Evolutionary conservation across 768 basidiomycete genomes (phyloP).

Genomic region (Termitomyces sp.): DNA sequence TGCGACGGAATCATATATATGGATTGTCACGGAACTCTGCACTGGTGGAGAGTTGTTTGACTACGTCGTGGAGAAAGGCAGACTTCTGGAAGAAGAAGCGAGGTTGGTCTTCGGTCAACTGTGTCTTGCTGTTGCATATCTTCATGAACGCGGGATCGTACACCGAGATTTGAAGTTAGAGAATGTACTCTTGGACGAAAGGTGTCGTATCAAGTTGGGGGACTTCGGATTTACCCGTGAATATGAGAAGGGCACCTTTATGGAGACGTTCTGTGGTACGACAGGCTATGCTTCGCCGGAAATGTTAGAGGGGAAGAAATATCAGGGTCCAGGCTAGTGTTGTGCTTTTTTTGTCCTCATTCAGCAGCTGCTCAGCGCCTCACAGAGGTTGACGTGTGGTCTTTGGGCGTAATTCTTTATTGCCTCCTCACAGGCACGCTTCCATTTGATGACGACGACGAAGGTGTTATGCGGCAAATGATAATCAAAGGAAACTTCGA

Average conservation of each 20-base stretch:
- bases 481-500: conserved; percentile 86
- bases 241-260: conserved; percentile 67
- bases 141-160: conserved; percentile 90
- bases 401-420: conserved; percentile 87
- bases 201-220: conserved; percentile 86
- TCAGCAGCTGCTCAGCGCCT: conserved; percentile 9
- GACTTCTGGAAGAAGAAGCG: conserved; percentile 79
- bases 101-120: conserved; percentile 92
- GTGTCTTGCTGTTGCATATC: conserved; percentile 87
- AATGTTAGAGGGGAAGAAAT: conserved; percentile 84
- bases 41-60: conserved; percentile 97
- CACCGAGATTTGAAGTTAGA: conserved; percentile 97
- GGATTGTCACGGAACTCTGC: conserved; percentile 97
- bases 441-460: conserved; percentile 90
- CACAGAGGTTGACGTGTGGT: conserved; percentile 94
- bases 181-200: conserved; percentile 89
- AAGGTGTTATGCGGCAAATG: conserved; percentile 73
- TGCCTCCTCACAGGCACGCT: conserved; percentile 84
- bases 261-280: conserved; percentile 95
- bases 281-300: conserved; percentile 93
- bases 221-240: conserved; percentile 96
- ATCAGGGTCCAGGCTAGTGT: conserved; percentile 80
- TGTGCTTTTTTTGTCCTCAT: neutral
- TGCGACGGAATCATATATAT: conserved; percentile 91
- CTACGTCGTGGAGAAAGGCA: conserved; percentile 93